Percentiles rank a stretch among this genome's conserved stretches.
phyloP scores from a whole-genome alignment of 2,329 filamentous ascomycete species.

The Pseudogymnoascus sp. region DNA sequence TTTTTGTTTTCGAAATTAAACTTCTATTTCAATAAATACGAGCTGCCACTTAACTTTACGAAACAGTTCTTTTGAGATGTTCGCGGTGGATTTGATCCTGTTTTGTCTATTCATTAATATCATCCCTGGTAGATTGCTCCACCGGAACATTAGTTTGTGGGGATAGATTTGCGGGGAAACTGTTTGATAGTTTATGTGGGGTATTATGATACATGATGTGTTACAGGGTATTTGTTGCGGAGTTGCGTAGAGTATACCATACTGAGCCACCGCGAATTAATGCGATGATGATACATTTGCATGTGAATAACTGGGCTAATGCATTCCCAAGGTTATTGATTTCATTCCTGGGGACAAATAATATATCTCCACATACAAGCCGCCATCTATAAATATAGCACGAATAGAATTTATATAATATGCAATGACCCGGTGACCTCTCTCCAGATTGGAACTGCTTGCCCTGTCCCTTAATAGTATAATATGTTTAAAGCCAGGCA shows the following conservation, averaged over 20 bases:
- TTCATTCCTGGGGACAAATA: background rate
- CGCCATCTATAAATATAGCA: background rate
- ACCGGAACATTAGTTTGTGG: background rate
- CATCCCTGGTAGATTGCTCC: background rate
- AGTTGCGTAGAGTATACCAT: background rate
- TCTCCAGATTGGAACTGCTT: background rate
- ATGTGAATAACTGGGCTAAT: background rate
- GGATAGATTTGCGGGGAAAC: background rate
- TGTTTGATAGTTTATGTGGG: background rate
- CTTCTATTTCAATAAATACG: background rate
- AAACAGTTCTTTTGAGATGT: background rate
- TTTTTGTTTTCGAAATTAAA: background rate
- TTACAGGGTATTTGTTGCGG: background rate
- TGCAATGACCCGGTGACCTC: background rate
- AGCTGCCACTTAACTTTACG: background rate
- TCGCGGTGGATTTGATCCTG: background rate
- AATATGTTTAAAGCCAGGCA: background rate
- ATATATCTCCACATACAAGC: background rate
- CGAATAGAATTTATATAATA: background rate
- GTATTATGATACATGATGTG: background rate
- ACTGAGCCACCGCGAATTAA: background rate
- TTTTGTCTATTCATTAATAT: background rate
- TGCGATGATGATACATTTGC: background rate
- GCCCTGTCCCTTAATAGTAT: too few species aligned
- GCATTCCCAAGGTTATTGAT: background rate